These are phyloP conservation scores for Cystoisospora suis DNA, from an alignment of 169 alveolate species.

Conservation along the genomic window DNA sequence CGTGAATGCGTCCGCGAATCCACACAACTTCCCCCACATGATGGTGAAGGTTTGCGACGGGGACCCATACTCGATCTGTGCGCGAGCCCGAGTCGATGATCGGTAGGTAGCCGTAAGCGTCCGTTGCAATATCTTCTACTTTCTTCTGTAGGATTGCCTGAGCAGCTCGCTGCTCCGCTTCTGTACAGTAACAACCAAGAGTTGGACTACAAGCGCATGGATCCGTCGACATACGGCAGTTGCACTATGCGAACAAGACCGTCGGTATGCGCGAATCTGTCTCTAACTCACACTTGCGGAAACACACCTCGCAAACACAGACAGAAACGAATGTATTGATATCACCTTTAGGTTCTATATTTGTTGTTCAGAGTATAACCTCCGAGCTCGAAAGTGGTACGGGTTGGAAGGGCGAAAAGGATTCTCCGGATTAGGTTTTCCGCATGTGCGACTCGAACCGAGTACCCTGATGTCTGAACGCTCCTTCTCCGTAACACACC, in stretches of 20 bases:
- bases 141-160: slow-evolving; percentile 21
- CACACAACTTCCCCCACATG: slow-evolving; percentile 41
- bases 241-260: not conserved
- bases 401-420: too few species aligned
- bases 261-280: too few species aligned
- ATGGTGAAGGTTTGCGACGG: slow-evolving; percentile 21
- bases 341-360: too few species aligned
- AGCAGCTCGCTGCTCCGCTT: slow-evolving; percentile 50
- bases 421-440: too few species aligned
- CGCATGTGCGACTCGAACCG: too few species aligned
- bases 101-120: not conserved
- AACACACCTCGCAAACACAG: too few species aligned
- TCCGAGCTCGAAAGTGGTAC: too few species aligned
- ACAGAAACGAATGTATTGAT: too few species aligned
- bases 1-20: slow-evolving; percentile 54
- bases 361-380: too few species aligned
- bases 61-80: not conserved
- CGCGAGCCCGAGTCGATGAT: not conserved
- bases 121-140: not conserved
- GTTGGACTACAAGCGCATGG: not conserved
- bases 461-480: too few species aligned
- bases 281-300: too few species aligned
- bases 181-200: not conserved
- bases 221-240: not conserved
- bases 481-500: too few species aligned